Evolutionary conservation across 78 protist genomes (phyloP).

Genomic region (Dictyostelium capitatum): DNA sequence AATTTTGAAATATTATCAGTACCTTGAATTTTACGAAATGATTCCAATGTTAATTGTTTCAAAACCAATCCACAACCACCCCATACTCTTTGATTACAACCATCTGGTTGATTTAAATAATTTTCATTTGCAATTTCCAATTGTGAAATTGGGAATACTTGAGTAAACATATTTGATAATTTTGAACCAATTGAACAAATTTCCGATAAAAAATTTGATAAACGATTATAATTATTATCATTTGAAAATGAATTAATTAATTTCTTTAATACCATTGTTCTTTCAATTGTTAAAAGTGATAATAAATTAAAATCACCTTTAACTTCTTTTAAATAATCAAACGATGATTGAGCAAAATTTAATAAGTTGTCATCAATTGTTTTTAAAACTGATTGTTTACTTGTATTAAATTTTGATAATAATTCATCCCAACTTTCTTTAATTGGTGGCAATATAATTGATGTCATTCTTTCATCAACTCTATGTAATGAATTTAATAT

Average conservation of each 20-base stretch:
- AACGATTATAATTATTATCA: neutral
- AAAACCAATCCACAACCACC: slow-evolving; percentile 46
- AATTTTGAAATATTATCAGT: too few species aligned
- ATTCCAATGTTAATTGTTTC: neutral
- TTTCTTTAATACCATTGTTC: neutral
- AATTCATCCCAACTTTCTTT: too few species aligned
- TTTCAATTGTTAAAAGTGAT: neutral
- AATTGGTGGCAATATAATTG: neutral
- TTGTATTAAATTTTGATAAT: too few species aligned
- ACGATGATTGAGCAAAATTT: too few species aligned
- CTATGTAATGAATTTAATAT: neutral
- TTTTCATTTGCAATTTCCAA: neutral
- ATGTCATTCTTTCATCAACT: neutral
- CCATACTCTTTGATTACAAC: slow-evolving; percentile 4
- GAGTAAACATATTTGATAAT: neutral
- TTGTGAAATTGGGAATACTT: neutral
- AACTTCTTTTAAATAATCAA: neutral
- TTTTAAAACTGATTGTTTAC: neutral
- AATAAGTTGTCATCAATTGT: too few species aligned
- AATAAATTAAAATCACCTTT: neutral
- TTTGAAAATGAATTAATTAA: neutral
- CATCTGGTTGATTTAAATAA: neutral
- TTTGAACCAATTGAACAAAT: too few species aligned
- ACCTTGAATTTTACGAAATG: too few species aligned
- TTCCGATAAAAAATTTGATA: neutral